Conservation (phyloP, 1,139 yeast species). For the Candida smagusa region DNA sequence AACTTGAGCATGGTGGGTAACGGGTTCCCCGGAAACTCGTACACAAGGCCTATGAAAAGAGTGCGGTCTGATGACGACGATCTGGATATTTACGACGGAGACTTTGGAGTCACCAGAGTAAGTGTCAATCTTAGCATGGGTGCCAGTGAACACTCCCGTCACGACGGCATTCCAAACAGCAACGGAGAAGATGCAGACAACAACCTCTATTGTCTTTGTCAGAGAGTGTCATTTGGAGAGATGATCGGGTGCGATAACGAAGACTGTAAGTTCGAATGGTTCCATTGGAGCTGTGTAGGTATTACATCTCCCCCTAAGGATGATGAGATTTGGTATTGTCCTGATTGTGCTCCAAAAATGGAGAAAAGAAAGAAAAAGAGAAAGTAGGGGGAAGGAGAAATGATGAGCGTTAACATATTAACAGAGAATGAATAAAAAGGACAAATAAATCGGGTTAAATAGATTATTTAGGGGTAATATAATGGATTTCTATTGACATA, state of each 20-base stretch:
- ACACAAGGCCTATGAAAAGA: slow-evolving; percentile 25
- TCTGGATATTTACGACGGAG: slow-evolving; percentile 5
- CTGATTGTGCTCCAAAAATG: slow-evolving; percentile 56
- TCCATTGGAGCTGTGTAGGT: slow-evolving; percentile 83
- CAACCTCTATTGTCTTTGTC: slow-evolving; percentile 75
- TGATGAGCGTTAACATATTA: too few relatives aligned
- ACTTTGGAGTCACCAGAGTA: slow-evolving; percentile 6
- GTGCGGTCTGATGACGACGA: slow-evolving; percentile 19
- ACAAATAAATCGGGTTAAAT: too few relatives aligned
- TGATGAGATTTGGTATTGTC: slow-evolving; percentile 68
- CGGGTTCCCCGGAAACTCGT: slow-evolving; percentile 8
- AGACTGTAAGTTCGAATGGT: slow-evolving; percentile 84
- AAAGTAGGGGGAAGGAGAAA: too few relatives aligned
- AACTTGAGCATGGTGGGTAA: slow-evolving; percentile 8
- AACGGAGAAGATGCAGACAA: slow-evolving; percentile 62
- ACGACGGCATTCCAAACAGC: slow-evolving; percentile 9
- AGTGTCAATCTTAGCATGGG: slow-evolving; percentile 6
- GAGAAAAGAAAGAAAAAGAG: slow-evolving; percentile 46
- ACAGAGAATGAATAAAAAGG: too few relatives aligned
- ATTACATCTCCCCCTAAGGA: slow-evolving; percentile 67
- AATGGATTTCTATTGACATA: too few relatives aligned
- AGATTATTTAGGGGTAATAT: too few relatives aligned
- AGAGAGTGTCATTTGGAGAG: slow-evolving; percentile 81
- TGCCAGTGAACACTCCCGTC: slow-evolving; percentile 1
- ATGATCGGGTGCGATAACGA: slow-evolving; percentile 92